Evolutionary conservation across 768 basidiomycete species (phyloP).

Genomic region (Tricholoma saponaceum): DNA sequence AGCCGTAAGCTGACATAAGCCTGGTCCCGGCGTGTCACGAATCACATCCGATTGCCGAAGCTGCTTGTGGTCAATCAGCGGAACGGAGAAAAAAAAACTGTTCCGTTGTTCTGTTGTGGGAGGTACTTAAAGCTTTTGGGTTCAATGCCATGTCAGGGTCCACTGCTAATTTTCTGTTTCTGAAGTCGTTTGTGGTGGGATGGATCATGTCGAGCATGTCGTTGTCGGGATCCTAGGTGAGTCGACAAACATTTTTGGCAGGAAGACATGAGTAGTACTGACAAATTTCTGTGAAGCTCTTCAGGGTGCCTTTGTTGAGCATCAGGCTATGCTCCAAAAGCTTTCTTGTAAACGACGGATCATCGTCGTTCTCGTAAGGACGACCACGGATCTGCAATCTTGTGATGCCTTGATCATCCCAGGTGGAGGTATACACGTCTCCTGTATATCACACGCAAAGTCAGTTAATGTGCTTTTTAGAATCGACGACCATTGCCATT

Average conservation of each 20-base stretch:
- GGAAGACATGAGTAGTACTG: neutral
- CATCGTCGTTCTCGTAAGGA: constrained; percentile 60
- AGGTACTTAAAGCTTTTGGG: neutral
- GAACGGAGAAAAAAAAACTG: neutral
- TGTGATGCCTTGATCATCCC: constrained; percentile 92
- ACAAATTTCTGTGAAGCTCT: constrained; percentile 52
- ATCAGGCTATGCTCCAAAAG: constrained; percentile 66
- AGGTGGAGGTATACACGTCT: constrained; percentile 64
- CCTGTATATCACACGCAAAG: too few species aligned
- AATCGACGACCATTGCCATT: constrained; percentile 90
- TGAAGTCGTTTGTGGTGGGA: neutral
- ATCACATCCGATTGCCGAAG: neutral
- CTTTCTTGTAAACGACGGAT: constrained; percentile 43
- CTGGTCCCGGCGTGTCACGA: neutral
- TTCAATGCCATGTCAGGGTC: neutral
- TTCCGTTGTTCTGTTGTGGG: neutral
- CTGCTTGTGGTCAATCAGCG: neutral
- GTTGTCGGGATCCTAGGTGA: constrained; percentile 52
- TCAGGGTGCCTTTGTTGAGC: constrained; percentile 92
- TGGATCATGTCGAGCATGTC: constrained; percentile 9
- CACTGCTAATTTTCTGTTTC: neutral
- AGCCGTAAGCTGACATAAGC: constrained; percentile 14
- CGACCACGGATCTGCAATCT: constrained; percentile 61
- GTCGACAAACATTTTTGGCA: constrained; percentile 7
- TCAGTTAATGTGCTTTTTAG: too few species aligned